phyloP scores from a whole-genome alignment of 1,284 basidiomycete genomes.

The Pisolithus thermaeus region DNA sequence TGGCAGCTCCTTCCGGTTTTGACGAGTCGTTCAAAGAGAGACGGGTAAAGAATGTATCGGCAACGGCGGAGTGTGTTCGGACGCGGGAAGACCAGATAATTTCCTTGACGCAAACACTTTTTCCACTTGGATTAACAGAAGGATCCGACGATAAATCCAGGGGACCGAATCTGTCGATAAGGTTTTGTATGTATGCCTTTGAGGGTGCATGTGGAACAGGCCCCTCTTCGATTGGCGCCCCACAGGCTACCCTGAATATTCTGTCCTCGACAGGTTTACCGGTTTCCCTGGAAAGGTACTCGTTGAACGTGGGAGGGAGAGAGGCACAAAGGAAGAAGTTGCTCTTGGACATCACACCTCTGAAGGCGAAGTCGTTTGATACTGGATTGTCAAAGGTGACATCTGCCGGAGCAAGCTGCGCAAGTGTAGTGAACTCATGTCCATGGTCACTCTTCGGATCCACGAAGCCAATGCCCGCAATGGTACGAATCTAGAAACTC shows the following conservation, averaged over 20 bases:
- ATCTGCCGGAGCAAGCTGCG: conserved; percentile 30
- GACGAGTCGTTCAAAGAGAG: conserved; percentile 8
- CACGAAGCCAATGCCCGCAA: conserved; percentile 9
- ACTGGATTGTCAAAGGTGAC: conserved; percentile 17
- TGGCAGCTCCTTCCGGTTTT: conserved; percentile 12
- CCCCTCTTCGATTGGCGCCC: conserved; percentile 28
- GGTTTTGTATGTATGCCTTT: conserved; percentile 32
- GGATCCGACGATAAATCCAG: conserved; percentile 16
- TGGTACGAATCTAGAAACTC: conserved; percentile 5
- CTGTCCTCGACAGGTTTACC: conserved; percentile 6
- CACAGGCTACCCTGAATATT: conserved; percentile 31
- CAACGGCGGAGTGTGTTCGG: conserved; percentile 33
- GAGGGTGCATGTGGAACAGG: conserved; percentile 27
- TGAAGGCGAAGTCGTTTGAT: neutral
- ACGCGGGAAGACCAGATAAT: conserved; percentile 36
- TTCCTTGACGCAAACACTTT: conserved; percentile 21
- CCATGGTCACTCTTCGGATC: conserved; percentile 5
- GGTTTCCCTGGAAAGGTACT: conserved; percentile 12
- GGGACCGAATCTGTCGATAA: conserved; percentile 35
- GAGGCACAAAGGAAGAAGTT: conserved; percentile 28
- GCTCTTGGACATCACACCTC: conserved; percentile 12
- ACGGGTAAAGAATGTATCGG: conserved; percentile 28
- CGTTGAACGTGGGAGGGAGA: conserved; percentile 24
- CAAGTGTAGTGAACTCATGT: conserved; percentile 10
- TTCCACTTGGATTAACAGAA: conserved; percentile 17